These are phyloP conservation scores for Trametes cubensis DNA, from an alignment of 768 basidiomycete genomes.

Conservation along the genomic window DNA sequence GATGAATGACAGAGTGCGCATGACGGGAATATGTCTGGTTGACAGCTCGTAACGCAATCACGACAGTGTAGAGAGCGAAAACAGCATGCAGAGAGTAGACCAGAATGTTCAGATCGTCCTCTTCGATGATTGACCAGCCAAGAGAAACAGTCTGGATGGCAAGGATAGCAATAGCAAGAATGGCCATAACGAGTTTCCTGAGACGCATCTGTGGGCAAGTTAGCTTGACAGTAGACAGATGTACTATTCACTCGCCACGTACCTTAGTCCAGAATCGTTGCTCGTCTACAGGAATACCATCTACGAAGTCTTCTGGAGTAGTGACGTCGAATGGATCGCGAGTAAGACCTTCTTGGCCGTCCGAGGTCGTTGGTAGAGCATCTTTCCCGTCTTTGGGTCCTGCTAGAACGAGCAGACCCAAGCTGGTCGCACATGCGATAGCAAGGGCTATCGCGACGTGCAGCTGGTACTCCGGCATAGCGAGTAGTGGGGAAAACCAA, in stretches of 20 bases:
- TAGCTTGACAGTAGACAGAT: neutral
- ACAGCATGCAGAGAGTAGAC: conserved; percentile 48
- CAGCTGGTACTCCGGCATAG: conserved; percentile 65
- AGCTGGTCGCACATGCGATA: conserved; percentile 47
- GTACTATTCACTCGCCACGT: conserved; percentile 23
- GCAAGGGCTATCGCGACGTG: conserved; percentile 53
- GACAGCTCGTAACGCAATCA: conserved; percentile 55
- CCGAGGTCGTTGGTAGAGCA: conserved; percentile 41
- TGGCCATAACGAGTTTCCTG: conserved; percentile 55
- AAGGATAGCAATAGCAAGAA: conserved; percentile 49
- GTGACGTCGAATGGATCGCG: conserved; percentile 74
- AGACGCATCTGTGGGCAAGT: conserved; percentile 50
- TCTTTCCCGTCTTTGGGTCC: conserved; percentile 52
- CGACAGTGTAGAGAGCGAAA: conserved; percentile 63
- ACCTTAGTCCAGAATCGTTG: conserved; percentile 62
- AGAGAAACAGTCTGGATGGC: conserved; percentile 55
- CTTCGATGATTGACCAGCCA: conserved; percentile 51
- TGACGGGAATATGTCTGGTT: conserved; percentile 45
- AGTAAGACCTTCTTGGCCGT: conserved; percentile 28
- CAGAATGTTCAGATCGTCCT: conserved; percentile 34
- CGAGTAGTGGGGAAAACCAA: neutral
- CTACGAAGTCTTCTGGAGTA: conserved; percentile 65
- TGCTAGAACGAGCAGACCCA: conserved; percentile 45
- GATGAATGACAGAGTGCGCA: conserved; percentile 51
- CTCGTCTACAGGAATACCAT: conserved; percentile 68